Percentiles rank a stretch among this genome's conserved stretches.
Evolutionary conservation across 352 stramenopile genomes (phyloP).

Genomic region (Elongisporangium undulatum): DNA sequence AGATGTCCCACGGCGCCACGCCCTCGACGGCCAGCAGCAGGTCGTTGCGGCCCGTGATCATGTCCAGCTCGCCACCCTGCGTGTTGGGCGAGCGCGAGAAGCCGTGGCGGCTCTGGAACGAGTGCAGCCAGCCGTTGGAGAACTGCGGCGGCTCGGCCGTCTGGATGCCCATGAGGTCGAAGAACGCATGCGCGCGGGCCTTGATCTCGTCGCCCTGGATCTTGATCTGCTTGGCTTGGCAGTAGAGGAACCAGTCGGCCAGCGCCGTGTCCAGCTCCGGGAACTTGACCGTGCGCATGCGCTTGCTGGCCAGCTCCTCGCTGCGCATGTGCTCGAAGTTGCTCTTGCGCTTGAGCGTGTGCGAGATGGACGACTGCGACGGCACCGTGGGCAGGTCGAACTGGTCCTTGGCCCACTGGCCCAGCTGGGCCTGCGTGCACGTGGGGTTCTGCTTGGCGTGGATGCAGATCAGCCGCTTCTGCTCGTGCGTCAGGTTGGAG

Average conservation of each 20-base stretch:
- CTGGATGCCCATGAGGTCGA: constrained; percentile 52
- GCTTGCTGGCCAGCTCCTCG: constrained; percentile 74
- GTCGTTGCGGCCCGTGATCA: constrained; percentile 43
- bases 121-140: constrained; percentile 87
- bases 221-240: constrained; percentile 46
- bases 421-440: constrained; percentile 66
- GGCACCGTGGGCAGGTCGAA: constrained; percentile 57
- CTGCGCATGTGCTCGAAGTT: constrained; percentile 71
- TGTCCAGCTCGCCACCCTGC: constrained; percentile 7
- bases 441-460: constrained; percentile 69
- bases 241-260: constrained; percentile 81
- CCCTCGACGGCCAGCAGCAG: constrained; percentile 40
- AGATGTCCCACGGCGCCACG: constrained; percentile 53
- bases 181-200: constrained; percentile 63
- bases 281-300: constrained; percentile 71
- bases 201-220: constrained; percentile 74
- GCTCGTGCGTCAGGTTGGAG: constrained; percentile 78
- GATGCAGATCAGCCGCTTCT: constrained; percentile 78
- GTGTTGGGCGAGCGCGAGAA: constrained; percentile 39
- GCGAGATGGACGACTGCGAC: constrained; percentile 78
- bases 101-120: constrained; percentile 70
- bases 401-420: constrained; percentile 65
- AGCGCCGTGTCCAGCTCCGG: constrained; percentile 71
- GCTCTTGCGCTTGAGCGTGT: constrained; percentile 73
- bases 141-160: constrained; percentile 57